Evolutionary conservation across 1,139 yeast species (phyloP), one percentile per base, ranked within the genome.

Genomic region (Trichomonascaceae sp.): DNA sequence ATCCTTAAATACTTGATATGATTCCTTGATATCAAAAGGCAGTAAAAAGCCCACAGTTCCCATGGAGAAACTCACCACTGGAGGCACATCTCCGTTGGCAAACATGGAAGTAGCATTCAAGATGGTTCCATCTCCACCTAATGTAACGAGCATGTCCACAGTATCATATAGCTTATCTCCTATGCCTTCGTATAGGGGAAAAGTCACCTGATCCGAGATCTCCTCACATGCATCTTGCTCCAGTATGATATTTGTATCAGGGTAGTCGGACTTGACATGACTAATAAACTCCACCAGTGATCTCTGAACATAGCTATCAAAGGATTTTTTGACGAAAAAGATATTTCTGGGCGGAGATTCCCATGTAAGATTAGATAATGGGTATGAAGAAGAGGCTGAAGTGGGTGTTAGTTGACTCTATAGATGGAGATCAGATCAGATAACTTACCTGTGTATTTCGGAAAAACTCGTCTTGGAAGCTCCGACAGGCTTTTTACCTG

Each of bases 121-220:
- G 58, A 91, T 89, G 0, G 98, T 91, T 10, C 98, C 99, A 68
- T 91, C 99, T 12, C 99, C 99, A 9, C 98, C 98, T 43, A 91
- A 70, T 0, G 97, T 87, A 13, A 91, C 89, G 46, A 91, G 72
- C 49, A 90, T 69, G 65, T 91, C 98, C 0, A 83, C 71, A 55
- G 75, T 75, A 2, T 67, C 60, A 1, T 82, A 78, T 30, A 90
- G 82, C 13, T 72, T 70, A 1, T 76, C 65, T 0, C 95, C 96
- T 49, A 53, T 15, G 57, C 55, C 59, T 3, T 62, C 57, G 47
- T 58, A 63, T 54, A 60, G 47, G 4, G 46, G 30, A 70, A 70
- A 59, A 77, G 82, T 57, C 19, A 62, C 49, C 36, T 63, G 64
- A 2, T 71, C 76, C 13, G 74, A 69, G 32, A 87, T 72, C 65